Percentiles rank a stretch among this genome's conserved stretches.
Evolutionary conservation across 306 rosid genomes (phyloP).

Genomic region (Prunus fruticosa): DNA sequence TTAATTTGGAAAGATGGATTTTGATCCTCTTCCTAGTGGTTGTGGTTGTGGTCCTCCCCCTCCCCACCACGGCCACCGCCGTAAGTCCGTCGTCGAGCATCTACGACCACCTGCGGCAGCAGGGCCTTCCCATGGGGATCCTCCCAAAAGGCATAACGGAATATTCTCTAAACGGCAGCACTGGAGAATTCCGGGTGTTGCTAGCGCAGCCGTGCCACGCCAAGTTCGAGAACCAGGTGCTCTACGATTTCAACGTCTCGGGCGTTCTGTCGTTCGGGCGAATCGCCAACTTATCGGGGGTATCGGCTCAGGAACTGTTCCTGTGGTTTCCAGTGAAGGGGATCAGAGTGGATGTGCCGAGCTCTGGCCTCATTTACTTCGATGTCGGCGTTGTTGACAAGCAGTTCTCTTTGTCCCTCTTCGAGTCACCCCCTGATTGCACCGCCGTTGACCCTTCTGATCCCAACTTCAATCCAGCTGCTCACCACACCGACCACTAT

Average conservation of each 20-base stretch:
- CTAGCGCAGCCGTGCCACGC: conserved; percentile 70
- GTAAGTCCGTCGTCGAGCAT: conserved; percentile 30
- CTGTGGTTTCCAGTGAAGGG: conserved; percentile 89
- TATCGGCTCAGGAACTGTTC: conserved; percentile 81
- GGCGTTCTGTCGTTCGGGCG: conserved; percentile 52
- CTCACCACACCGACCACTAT: neutral
- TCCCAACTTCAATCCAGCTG: conserved; percentile 3
- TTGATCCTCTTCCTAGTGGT: neutral
- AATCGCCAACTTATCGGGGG: conserved; percentile 66
- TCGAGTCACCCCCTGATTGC: conserved; percentile 73
- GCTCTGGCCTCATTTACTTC: conserved; percentile 72
- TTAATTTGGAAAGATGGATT: neutral
- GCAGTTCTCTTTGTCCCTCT: conserved; percentile 79
- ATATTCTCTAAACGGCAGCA: conserved; percentile 37
- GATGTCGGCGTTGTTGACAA: conserved; percentile 92
- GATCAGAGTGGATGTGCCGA: conserved; percentile 68
- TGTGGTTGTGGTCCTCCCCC: conserved; percentile 2
- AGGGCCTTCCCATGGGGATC: conserved; percentile 87
- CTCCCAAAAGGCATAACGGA: conserved; percentile 63
- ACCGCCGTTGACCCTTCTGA: conserved; percentile 40
- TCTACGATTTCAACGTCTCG: conserved; percentile 66
- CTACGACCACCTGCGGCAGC: conserved; percentile 58
- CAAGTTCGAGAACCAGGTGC: conserved; percentile 86
- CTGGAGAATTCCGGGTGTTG: conserved; percentile 52
- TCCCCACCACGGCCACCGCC: conserved; percentile 9